A percentile compares a stretch with the other conserved stretches of the same genome.
phyloP scores from a whole-genome alignment of 257 asterid species.

The Ligustrum vulgare region DNA sequence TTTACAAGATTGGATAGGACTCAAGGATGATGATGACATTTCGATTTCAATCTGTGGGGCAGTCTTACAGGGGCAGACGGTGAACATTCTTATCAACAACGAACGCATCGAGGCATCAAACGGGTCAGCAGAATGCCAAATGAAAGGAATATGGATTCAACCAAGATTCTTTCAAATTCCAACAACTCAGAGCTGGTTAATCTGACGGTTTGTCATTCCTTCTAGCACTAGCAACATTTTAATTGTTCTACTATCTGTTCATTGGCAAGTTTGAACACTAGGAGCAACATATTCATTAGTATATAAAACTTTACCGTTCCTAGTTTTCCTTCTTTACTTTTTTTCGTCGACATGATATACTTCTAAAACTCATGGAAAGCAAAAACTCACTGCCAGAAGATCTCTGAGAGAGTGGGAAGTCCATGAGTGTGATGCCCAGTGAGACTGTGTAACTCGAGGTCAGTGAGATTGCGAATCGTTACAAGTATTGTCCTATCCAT shows the following conservation, averaged over 20 bases:
- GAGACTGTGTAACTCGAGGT: too few relatives aligned
- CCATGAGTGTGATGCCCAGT: too few relatives aligned
- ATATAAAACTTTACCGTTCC: not conserved
- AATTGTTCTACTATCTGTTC: not conserved
- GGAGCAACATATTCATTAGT: not conserved
- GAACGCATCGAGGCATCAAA: conserved; percentile 18
- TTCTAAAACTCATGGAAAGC: too few relatives aligned
- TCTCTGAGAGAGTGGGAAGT: too few relatives aligned
- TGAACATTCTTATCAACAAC: not conserved
- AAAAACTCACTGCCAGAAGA: too few relatives aligned
- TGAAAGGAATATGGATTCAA: conserved; percentile 35
- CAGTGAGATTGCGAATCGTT: too few relatives aligned
- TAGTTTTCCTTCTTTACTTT: not conserved
- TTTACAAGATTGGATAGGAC: conserved; percentile 2
- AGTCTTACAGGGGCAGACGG: not conserved
- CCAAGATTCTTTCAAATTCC: conserved; percentile 31
- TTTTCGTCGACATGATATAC: too few relatives aligned
- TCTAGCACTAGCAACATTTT: not conserved
- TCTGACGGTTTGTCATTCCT: not conserved
- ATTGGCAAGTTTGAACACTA: not conserved
- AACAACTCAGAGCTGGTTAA: conserved; percentile 21
- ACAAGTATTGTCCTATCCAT: too few relatives aligned
- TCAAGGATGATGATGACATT: conserved; percentile 1
- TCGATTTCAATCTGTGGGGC: conserved; percentile 22
- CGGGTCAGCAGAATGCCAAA: not conserved